Base-by-base conservation (phyloP, 2,329 filamentous ascomycete species). In the Mariannaea elegans region DNA sequence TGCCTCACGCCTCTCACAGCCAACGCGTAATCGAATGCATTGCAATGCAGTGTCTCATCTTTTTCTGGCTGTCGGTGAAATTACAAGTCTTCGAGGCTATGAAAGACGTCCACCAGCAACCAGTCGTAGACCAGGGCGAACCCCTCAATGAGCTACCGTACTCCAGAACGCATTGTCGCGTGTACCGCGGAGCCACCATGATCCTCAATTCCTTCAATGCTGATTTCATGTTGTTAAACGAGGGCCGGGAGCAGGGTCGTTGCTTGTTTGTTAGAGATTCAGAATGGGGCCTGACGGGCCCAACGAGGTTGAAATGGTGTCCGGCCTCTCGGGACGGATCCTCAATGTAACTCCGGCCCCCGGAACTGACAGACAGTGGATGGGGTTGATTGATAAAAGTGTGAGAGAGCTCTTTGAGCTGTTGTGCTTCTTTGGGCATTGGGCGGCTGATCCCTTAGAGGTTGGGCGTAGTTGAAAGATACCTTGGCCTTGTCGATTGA, bases 401-500 rank as follows among this genome's bases (percentile, higher is more conserved):
- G 32, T 57, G 54, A 51, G 49, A 58, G 54, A 61, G 51, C 56
- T 38, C 38, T 50, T 63, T 55, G 32, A 60, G 24, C 16, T 55
- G 44, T 48, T 39, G 14, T 29, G 8, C 5, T 24, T 38, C 19
- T 46, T 53, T 45, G 50, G 39, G 49, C 36, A 32, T 44, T 53
- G 32, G 27, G 44, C 34, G 34, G 36, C 27, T 53, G 50, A 56
- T 58, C 65, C 65, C 55, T 51, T 64, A 55, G 24, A 56, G 27
- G 42, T 62, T 50, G 34, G 51, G 50, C 54, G 51, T 55, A 57
- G 62, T 63, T 56, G 45, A 38, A 50, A 54, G 34, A 23, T 32
- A 51, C 65, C 65, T 50, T 58, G 66, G 54, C 66, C 66, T 55
- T 69, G 66, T 59, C 59, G 52, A 39, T 47, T 61, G 54, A 69